These are phyloP conservation scores for Liriodendron chinense DNA, from an alignment of 164 flowering plant genomes.

Conservation along the genomic window DNA sequence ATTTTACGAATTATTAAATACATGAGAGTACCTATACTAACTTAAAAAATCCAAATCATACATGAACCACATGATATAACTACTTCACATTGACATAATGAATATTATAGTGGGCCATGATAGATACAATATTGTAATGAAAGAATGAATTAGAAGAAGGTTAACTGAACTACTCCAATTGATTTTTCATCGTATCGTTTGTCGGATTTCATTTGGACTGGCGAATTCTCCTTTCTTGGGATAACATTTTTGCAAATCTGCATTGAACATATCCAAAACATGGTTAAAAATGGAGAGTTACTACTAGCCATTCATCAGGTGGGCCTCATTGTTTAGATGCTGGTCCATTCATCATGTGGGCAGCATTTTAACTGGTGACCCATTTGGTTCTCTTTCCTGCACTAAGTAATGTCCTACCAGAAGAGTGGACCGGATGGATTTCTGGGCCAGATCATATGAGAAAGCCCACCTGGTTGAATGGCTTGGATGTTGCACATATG, in stretches of 20 bases:
- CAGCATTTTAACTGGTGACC: neutral
- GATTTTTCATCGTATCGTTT: neutral
- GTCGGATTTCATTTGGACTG: neutral
- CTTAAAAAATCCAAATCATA: no score
- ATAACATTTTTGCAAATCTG: conserved; percentile 38
- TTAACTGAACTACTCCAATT: neutral
- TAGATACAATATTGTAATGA: no score
- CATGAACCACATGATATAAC: no score
- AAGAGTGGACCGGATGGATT: neutral
- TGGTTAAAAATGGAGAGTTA: neutral
- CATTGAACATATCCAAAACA: neutral
- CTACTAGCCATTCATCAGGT: neutral
- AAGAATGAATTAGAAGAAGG: no score
- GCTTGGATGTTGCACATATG: no score
- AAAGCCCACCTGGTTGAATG: neutral
- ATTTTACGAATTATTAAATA: neutral
- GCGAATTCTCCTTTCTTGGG: conserved; percentile 22
- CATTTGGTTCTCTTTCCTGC: neutral
- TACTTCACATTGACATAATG: no score
- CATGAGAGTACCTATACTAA: neutral
- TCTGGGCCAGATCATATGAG: neutral
- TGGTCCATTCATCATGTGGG: neutral
- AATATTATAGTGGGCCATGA: no score
- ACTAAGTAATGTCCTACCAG: neutral
- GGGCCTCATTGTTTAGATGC: neutral